phyloP scores from a whole-genome alignment of 306 rosid genomes.

The Quercus parvula region DNA sequence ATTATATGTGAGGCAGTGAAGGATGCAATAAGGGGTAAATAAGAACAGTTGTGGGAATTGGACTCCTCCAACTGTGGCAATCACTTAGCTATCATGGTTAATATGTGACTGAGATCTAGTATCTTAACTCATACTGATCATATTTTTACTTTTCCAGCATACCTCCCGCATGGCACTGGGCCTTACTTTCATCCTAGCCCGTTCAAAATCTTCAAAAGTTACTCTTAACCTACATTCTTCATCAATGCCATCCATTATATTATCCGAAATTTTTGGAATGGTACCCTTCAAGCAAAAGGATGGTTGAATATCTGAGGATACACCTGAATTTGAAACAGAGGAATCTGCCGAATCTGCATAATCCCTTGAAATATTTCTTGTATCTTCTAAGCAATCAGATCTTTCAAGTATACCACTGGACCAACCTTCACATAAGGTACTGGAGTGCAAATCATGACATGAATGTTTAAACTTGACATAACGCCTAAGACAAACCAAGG shows the following conservation, averaged over 20 bases:
- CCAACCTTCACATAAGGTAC: slow-evolving; percentile 19
- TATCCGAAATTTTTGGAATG: slow-evolving; percentile 30
- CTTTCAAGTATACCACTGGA: slow-evolving; percentile 24
- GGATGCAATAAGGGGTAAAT: not conserved
- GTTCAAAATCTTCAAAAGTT: slow-evolving; percentile 74
- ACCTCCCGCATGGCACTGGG: slow-evolving; percentile 99
- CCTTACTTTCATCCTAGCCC: slow-evolving; percentile 72
- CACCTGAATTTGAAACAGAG: slow-evolving; percentile 30
- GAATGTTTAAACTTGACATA: slow-evolving; percentile 35
- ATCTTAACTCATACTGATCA: not conserved
- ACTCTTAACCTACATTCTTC: slow-evolving; percentile 48
- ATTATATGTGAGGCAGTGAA: not conserved
- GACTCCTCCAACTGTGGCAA: not conserved
- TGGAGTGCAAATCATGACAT: slow-evolving; percentile 17
- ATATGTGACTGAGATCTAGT: not conserved
- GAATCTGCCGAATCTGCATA: slow-evolving; percentile 34
- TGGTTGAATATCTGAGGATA: slow-evolving; percentile 27
- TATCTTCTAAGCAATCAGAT: slow-evolving; percentile 26
- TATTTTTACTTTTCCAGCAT: not conserved
- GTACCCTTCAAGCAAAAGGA: slow-evolving; percentile 26
- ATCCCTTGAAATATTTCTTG: slow-evolving; percentile 20
- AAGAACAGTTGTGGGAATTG: not conserved
- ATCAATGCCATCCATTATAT: slow-evolving; percentile 24
- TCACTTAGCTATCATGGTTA: not conserved
- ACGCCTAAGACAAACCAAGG: slow-evolving; percentile 55